Base-by-base conservation (phyloP, 208 protist species). In the Leishmania major region DNA sequence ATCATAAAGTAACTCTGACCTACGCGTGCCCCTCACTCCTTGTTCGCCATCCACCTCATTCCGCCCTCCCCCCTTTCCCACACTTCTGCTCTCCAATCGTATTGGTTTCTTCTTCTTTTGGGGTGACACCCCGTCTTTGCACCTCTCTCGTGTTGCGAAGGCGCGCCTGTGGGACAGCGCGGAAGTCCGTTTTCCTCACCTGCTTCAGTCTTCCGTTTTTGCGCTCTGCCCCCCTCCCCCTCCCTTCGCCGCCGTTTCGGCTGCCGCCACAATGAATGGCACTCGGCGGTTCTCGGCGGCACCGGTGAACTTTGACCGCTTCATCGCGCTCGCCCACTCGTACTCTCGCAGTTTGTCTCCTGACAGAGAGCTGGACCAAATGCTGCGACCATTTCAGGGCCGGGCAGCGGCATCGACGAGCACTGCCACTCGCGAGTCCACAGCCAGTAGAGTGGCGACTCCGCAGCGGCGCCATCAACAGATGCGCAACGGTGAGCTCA, bases 291-390 rank as follows among this genome's bases (percentile, higher is more conserved):
- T 90, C 77, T 89, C 87, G 2, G 62, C 84, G 19, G 70, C 89
- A 17, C 92, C 92, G 10, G 82, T 88, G 37, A 90, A 96, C 83
- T 94, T 97, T 71, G 83, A 89, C 49, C 91, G 92, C 43, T 94
- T 97, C 76, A 76, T 96, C 31, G 73, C 82, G 66, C 83, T 97
- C 49, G 80, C 81, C 17, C 86, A 87, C 55, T 84, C 87, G 43
- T 78, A 86, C 45, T 88, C 87, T 7, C 84, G 85, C 28, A 96
- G 91, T 55, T 79, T 95, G 17, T 96, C 93, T 4, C 92, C 92
- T 6, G 90, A 96, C 75, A 67, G 84, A 28, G 94, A 96, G 76
- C 88, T 97, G 45, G 84, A 87, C 19, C 94, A 96, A 78, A 95
- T 97, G 88, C 87, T 90, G n/a, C 73, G 85, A 1, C 89, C 89